Evolutionary conservation across 768 basidiomycete species (phyloP).

Genomic region (Pulveroboletus ravenelii): DNA sequence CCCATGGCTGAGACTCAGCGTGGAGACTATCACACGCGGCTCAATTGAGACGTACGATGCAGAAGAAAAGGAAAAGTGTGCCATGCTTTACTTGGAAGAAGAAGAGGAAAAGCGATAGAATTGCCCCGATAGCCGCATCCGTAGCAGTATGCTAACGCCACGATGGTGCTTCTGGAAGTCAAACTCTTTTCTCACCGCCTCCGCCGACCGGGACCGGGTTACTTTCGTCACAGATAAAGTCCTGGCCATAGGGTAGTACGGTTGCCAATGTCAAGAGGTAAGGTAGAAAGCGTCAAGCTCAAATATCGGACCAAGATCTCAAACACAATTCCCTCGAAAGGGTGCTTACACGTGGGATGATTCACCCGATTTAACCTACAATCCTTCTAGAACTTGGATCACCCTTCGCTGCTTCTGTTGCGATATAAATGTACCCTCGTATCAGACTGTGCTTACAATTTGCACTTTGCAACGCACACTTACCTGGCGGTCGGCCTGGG

Average conservation of each 20-base stretch:
- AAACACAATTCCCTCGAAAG: not conserved
- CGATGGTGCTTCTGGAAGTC: conserved; percentile 7
- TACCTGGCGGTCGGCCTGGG: conserved; percentile 53
- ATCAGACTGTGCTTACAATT: not conserved
- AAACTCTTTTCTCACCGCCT: conserved; percentile 1
- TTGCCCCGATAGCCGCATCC: not conserved
- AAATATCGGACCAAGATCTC: not conserved
- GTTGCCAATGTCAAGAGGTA: not conserved
- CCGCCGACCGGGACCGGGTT: conserved; percentile 1
- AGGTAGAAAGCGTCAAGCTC: not conserved
- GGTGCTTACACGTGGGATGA: conserved; percentile 3
- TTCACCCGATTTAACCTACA: conserved; percentile 20
- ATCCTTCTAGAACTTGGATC: conserved; percentile 62
- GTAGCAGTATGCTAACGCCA: conserved; percentile 8
- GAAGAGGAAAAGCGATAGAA: not conserved
- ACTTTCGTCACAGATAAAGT: not conserved
- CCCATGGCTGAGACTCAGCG: too few species aligned
- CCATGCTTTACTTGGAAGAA: not conserved
- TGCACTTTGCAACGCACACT: conserved; percentile 14
- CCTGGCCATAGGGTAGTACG: not conserved
- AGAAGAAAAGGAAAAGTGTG: not conserved
- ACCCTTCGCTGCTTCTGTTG: conserved; percentile 64
- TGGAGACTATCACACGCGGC: too few species aligned
- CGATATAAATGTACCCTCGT: not conserved
- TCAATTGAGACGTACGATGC: not conserved